Conservation (phyloP, 164 flowering plant species). For the Saururus chinensis region DNA sequence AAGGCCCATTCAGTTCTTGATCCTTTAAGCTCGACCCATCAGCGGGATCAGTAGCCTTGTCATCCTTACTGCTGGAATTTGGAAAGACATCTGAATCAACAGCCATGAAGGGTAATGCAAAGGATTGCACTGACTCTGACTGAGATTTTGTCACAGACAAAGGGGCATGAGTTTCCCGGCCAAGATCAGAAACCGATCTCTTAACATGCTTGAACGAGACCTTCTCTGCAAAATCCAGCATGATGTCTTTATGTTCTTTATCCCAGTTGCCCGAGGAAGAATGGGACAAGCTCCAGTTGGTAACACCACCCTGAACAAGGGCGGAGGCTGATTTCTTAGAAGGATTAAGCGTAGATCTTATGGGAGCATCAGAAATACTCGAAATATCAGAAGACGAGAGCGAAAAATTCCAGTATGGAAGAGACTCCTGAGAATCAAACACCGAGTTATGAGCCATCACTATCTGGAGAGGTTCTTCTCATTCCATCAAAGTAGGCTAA, state of each 20-base stretch:
- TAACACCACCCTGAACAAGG: conserved; percentile 6
- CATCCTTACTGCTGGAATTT: conserved; percentile 8
- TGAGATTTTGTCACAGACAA: conserved; percentile 15
- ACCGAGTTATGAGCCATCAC: conserved; percentile 6
- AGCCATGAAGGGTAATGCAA: conserved; percentile 5
- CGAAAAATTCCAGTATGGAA: conserved; percentile 6
- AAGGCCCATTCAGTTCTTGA: conserved; percentile 6
- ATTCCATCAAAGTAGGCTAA: conserved; percentile 39
- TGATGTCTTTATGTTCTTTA: conserved; percentile 3
- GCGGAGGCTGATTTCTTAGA: conserved; percentile 17
- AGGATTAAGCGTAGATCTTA: conserved; percentile 7
- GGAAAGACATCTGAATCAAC: conserved; percentile 4
- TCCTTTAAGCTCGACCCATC: conserved; percentile 6
- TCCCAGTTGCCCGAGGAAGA: conserved; percentile 2
- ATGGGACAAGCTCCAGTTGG: conserved; percentile 8
- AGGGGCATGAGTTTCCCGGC: conserved; percentile 17
- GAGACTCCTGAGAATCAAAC: conserved; percentile 11
- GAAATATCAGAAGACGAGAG: conserved; percentile 22
- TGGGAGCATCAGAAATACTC: conserved; percentile 8
- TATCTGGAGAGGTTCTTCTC: conserved; percentile 12
- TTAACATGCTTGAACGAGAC: conserved; percentile 8
- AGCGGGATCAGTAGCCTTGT: conserved; percentile 7
- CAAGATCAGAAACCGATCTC: conserved; percentile 16
- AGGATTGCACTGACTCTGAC: conserved; percentile 9
- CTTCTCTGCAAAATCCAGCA: conserved; percentile 11